These are phyloP conservation scores for Tolypocladium nubicola DNA, from an alignment of 2,329 filamentous ascomycete genomes.

Conservation along the genomic window DNA sequence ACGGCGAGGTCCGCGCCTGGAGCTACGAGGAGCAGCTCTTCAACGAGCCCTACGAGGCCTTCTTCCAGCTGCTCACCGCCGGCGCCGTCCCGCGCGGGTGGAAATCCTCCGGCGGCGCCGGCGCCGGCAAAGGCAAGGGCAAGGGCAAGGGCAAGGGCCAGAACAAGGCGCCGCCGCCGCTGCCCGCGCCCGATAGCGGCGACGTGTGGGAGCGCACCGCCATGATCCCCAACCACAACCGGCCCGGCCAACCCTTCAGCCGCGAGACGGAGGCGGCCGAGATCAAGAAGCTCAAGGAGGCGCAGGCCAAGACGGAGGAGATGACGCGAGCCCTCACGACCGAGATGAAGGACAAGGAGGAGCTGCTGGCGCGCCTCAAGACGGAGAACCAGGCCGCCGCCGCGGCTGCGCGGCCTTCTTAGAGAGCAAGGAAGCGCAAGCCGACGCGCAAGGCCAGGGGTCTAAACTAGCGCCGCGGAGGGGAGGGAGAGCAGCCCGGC, in stretches of 20 bases:
- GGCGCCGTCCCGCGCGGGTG: constrained; percentile 48
- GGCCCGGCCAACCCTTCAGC: constrained; percentile 63
- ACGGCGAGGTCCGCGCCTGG: constrained; percentile 62
- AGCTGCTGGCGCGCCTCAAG: constrained; percentile 49
- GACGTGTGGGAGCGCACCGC: constrained; percentile 58
- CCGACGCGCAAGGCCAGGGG: constrained; percentile 1
- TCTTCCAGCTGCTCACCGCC: constrained; percentile 76
- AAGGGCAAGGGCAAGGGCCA: constrained; percentile 39
- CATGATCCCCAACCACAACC: constrained; percentile 59
- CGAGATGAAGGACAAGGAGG: constrained; percentile 55
- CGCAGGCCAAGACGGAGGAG: constrained; percentile 51
- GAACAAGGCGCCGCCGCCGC: constrained; percentile 27
- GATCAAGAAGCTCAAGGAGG: constrained; percentile 50
- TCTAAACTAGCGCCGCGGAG: neutral
- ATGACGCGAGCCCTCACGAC: constrained; percentile 48
- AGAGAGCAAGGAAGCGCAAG: constrained; percentile 9
- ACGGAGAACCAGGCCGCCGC: constrained; percentile 44
- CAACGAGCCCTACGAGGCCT: constrained; percentile 89
- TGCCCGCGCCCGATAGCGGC: constrained; percentile 28
- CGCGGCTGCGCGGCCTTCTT: constrained; percentile 19
- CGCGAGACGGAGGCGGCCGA: constrained; percentile 57
- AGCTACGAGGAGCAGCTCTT: constrained; percentile 92
- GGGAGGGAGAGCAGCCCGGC: neutral
- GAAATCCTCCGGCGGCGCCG: constrained; percentile 28
- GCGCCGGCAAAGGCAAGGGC: constrained; percentile 9